Conservation (phyloP, 2,329 filamentous ascomycete species). For the Coniella vitis region DNA sequence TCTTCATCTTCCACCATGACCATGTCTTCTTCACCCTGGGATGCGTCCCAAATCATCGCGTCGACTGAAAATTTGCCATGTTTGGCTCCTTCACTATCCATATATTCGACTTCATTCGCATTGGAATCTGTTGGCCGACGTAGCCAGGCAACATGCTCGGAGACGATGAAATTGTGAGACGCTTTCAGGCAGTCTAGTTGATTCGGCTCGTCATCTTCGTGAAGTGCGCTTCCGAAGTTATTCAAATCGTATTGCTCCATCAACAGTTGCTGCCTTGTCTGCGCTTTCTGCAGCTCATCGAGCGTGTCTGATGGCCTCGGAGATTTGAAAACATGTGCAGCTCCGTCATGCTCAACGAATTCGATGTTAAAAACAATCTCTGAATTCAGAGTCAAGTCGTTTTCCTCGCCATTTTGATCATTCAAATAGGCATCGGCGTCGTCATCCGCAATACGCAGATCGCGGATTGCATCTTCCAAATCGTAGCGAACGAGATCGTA, state of each 20-base stretch:
- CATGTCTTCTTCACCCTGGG: neutral
- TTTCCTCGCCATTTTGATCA: neutral
- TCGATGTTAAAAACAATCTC: neutral
- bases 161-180: neutral
- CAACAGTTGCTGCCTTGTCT: neutral
- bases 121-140: too few relatives aligned
- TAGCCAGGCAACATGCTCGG: neutral
- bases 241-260: neutral
- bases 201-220: neutral
- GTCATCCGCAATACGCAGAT: neutral
- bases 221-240: neutral
- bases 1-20: neutral
- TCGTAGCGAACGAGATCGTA: neutral
- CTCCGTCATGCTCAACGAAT: constrained; percentile 9
- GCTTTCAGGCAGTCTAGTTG: too few relatives aligned
- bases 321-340: constrained; percentile 10
- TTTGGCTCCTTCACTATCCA: neutral
- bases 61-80: neutral
- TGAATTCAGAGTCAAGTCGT: neutral
- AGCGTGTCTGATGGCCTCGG: constrained; percentile 12
- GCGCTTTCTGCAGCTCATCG: constrained; percentile 6
- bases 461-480: neutral
- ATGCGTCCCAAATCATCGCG: neutral
- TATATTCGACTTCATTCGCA: too few relatives aligned
- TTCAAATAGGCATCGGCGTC: neutral